Evolutionary conservation across 768 basidiomycete species (phyloP).

Genomic region (Tremella fuciformis): DNA sequence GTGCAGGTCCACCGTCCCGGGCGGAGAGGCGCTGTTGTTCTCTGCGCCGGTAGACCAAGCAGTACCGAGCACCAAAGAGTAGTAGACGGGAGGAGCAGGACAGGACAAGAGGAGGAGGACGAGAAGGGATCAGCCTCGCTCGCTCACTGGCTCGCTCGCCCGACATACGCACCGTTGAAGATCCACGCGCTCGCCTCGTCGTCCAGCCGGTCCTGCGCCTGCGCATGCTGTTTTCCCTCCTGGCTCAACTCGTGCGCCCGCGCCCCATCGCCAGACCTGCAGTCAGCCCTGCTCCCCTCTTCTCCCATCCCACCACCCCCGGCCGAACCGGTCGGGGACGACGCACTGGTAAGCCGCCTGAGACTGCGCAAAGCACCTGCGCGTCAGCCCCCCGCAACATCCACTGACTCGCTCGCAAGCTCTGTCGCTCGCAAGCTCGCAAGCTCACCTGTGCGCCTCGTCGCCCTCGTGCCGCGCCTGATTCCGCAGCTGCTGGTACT

Average conservation of each 20-base stretch:
- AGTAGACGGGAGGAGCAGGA: no score
- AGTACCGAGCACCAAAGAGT: no score
- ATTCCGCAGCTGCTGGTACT: constrained; percentile 69
- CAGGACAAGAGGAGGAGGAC: no score
- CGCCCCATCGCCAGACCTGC: constrained; percentile 63
- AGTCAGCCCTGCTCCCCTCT: background rate
- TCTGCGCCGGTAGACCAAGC: no score
- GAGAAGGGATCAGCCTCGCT: background rate
- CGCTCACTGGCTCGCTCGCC: background rate
- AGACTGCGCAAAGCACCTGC: constrained; percentile 56
- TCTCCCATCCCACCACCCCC: background rate
- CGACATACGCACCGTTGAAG: constrained; percentile 61
- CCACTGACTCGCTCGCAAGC: background rate
- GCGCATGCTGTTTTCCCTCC: constrained; percentile 74
- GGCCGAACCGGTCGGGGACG: background rate
- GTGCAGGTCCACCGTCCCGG: constrained; percentile 81
- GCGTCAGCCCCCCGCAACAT: constrained; percentile 14
- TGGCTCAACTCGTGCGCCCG: constrained; percentile 76
- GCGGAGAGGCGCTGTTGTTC: constrained; percentile 65
- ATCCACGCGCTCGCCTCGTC: constrained; percentile 83
- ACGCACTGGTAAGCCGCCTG: constrained; percentile 66
- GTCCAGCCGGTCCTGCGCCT: constrained; percentile 74
- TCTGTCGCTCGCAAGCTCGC: background rate
- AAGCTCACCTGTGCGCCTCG: constrained; percentile 37
- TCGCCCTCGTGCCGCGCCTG: constrained; percentile 77